These are phyloP conservation scores for Aquilaria malaccensis DNA, from an alignment of 345 rosid genomes.

Conservation along the genomic window DNA sequence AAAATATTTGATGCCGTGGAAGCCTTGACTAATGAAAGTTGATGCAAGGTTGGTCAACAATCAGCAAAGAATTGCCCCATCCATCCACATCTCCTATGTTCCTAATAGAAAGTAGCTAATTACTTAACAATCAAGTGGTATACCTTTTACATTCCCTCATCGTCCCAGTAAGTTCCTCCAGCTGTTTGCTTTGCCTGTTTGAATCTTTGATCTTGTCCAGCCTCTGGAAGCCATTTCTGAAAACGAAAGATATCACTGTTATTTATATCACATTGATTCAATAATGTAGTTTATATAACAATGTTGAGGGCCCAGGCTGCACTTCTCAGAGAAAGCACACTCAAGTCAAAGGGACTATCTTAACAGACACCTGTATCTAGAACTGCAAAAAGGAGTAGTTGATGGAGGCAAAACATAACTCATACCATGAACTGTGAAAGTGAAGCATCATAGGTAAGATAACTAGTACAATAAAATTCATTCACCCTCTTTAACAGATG, in stretches of 20 bases:
- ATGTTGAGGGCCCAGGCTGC: background rate
- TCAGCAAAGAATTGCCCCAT: too few species aligned
- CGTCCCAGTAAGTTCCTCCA: constrained; percentile 90
- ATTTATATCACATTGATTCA: background rate
- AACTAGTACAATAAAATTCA: too few species aligned
- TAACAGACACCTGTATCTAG: background rate
- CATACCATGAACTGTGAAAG: background rate
- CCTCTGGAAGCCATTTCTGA: constrained; percentile 97
- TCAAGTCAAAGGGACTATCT: constrained; percentile 1
- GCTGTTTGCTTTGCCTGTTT: constrained; percentile 87
- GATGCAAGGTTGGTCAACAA: too few species aligned
- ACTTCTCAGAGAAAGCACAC: constrained; percentile 2
- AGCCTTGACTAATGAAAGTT: too few species aligned
- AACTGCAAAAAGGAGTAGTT: background rate
- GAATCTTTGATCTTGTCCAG: constrained; percentile 94
- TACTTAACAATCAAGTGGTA: background rate
- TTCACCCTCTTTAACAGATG: too few species aligned
- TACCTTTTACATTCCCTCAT: constrained; percentile 99
- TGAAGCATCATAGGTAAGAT: too few species aligned
- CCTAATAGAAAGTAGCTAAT: too few species aligned
- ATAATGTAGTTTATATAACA: background rate
- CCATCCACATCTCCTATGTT: too few species aligned
- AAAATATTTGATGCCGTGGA: too few species aligned
- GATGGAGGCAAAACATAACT: background rate
- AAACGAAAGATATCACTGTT: constrained; percentile 5